Conservation (phyloP, 768 basidiomycete species). For the Pisolithus sp. region DNA sequence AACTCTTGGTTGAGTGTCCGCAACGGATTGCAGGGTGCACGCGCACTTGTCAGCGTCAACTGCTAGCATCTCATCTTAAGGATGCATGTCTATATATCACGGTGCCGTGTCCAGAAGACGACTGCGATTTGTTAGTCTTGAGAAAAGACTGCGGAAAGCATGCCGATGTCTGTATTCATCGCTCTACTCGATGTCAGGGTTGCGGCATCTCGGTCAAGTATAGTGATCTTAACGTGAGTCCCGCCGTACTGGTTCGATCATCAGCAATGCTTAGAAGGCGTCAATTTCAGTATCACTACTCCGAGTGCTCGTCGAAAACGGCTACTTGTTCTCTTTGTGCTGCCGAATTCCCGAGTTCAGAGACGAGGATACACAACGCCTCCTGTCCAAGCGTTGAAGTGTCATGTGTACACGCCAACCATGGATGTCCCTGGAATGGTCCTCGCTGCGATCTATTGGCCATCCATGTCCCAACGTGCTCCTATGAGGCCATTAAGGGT, state of each 20-base stretch:
- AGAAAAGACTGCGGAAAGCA: conserved; percentile 44
- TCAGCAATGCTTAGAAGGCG: conserved; percentile 1
- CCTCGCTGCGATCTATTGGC: conserved; percentile 29
- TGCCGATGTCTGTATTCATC: conserved; percentile 31
- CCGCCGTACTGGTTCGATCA: background rate
- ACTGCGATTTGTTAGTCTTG: conserved; percentile 39
- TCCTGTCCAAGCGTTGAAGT: conserved; percentile 35
- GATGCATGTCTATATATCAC: conserved; percentile 54
- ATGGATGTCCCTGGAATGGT: conserved; percentile 54
- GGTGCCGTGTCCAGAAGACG: conserved; percentile 42
- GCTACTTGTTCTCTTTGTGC: conserved; percentile 38
- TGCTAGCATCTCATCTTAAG: conserved; percentile 54
- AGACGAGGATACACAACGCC: conserved; percentile 28
- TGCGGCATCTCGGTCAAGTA: conserved; percentile 30
- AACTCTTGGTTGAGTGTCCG: conserved; percentile 69
- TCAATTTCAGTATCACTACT: conserved; percentile 31
- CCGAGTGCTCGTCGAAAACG: conserved; percentile 32
- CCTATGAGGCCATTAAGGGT: conserved; percentile 57
- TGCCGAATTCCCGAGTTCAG: conserved; percentile 29
- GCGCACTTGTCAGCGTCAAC: conserved; percentile 60
- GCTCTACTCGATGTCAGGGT: conserved; percentile 33
- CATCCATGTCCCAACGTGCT: conserved; percentile 38
- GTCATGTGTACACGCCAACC: conserved; percentile 38
- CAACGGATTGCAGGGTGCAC: conserved; percentile 53
- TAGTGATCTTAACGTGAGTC: conserved; percentile 34